A percentile compares a stretch with the other conserved stretches of the same genome.
phyloP scores from a whole-genome alignment of 805 yeast genomes.

The Isabelozyma heimii region DNA sequence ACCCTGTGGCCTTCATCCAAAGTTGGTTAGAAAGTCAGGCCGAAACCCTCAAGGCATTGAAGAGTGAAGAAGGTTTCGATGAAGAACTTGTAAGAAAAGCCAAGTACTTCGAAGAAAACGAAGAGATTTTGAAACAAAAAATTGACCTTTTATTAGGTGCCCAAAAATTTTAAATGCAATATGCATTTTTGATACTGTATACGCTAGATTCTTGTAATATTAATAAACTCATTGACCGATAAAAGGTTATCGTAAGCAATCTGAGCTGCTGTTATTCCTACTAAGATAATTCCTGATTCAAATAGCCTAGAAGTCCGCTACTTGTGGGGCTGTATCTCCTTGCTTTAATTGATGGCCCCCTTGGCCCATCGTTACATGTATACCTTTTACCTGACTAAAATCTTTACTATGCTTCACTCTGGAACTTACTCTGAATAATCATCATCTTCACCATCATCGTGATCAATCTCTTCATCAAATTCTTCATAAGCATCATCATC shows the following conservation, averaged over 20 bases:
- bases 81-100: constrained; percentile 88
- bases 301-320: too few relatives aligned
- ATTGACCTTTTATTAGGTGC: constrained; percentile 70
- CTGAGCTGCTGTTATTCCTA: too few relatives aligned
- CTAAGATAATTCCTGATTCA: too few relatives aligned
- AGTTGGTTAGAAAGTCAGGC: constrained; percentile 78
- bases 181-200: background rate
- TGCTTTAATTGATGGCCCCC: too few relatives aligned
- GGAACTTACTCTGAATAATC: constrained; percentile 11
- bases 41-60: constrained; percentile 78
- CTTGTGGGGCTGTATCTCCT: too few relatives aligned
- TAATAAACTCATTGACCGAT: background rate
- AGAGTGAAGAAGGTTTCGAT: constrained; percentile 85
- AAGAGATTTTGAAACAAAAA: constrained; percentile 65
- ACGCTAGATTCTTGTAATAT: background rate
- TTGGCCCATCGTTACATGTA: background rate
- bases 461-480: background rate
- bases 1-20: constrained; percentile 74
- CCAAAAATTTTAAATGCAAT: constrained; percentile 34
- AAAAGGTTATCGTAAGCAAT: background rate
- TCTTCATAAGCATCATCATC: constrained; percentile 13
- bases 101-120: constrained; percentile 72
- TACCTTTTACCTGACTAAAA: too few relatives aligned
- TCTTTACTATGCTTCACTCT: background rate
- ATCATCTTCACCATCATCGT: constrained; percentile 7